Evolutionary conservation across 129 eudicot species (phyloP), one percentile per base, ranked within the genome.

Genomic region (Silybum marianum): DNA sequence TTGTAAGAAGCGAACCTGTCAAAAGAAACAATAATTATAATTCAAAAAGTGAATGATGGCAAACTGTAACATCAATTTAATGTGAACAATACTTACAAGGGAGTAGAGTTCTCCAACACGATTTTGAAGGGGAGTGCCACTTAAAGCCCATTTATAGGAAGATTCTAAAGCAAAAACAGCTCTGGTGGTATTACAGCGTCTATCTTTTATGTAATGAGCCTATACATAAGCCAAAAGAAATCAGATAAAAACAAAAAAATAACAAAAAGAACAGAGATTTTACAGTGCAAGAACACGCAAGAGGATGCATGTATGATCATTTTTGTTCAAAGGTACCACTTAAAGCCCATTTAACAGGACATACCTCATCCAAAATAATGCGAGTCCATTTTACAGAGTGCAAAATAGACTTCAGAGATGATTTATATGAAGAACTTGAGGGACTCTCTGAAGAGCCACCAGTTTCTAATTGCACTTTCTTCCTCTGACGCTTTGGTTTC

Each of bases 41-140:
- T 21, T 10, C 28, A 70, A 11, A 11, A 69, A 62, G 18, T 34
- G 23, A 34, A 2, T 32, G 21, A 72, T 19, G 32, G 16, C 10
- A 73, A 73, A 81, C 48, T 71, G 73, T 32, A 77, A 80, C 21
- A 58, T 81, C 13, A 68, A 86, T n/a, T 14, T 26, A 18, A 48
- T 30, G 14, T 24, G 38, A 71, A 67, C 62, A 23, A 40, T 69
- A 82, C 93, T 78, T 88, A 93, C 99, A 81, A 96, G 98, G 73
- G 99, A 96, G 80, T 96, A 91, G 40, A 96, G 97, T 87, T 96
- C 99, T 68, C 97, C 99, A 73, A 93, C 98, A 80, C 97, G 97
- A 86, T 96, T 96, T 86, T 93, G 99, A 79, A 96, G 95, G 16
- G 99, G 99, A 60, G 99, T 96, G 75, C 99, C 99, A 90, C 99